These are phyloP conservation scores for Quercus mongolica DNA, from an alignment of 306 rosid genomes.

Conservation along the genomic window DNA sequence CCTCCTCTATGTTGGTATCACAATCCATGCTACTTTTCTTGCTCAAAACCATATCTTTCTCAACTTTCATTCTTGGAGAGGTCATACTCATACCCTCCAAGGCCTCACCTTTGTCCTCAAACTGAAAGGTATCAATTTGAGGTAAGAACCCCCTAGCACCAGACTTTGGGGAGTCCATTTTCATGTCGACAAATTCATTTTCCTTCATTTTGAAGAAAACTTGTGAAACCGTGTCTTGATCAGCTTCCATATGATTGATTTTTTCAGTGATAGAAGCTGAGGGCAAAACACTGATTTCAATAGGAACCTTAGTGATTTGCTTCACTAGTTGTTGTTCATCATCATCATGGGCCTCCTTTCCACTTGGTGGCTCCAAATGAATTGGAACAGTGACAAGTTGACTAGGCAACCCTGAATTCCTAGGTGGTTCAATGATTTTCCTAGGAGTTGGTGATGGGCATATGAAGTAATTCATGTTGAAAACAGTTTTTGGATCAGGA, in stretches of 20 bases:
- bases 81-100: constrained; percentile 18
- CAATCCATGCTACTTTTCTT: constrained; percentile 18
- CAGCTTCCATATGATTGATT: constrained; percentile 26
- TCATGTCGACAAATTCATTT: constrained; percentile 78
- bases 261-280: constrained; percentile 11
- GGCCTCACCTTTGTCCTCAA: constrained; percentile 46
- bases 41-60: constrained; percentile 20
- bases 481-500: constrained; percentile 28
- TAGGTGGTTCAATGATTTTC: constrained; percentile 14
- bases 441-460: constrained; percentile 46
- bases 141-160: constrained; percentile 35
- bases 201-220: constrained; percentile 62
- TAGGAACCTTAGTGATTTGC: constrained; percentile 11
- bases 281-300: constrained; percentile 11
- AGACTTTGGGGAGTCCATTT: constrained; percentile 67
- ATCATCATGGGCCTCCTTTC: neutral
- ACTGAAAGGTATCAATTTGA: constrained; percentile 31
- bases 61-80: constrained; percentile 48
- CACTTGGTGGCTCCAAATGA: constrained; percentile 33
- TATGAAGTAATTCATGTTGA: constrained; percentile 51
- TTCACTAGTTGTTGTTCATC: constrained; percentile 16
- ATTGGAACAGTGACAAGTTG: constrained; percentile 37
- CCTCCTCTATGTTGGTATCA: constrained; percentile 19
- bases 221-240: constrained; percentile 43
- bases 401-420: constrained; percentile 23